A percentile compares a stretch with the other conserved stretches of the same genome.
Conservation (phyloP, 768 basidiomycete species). For the Lentinula sp. region DNA sequence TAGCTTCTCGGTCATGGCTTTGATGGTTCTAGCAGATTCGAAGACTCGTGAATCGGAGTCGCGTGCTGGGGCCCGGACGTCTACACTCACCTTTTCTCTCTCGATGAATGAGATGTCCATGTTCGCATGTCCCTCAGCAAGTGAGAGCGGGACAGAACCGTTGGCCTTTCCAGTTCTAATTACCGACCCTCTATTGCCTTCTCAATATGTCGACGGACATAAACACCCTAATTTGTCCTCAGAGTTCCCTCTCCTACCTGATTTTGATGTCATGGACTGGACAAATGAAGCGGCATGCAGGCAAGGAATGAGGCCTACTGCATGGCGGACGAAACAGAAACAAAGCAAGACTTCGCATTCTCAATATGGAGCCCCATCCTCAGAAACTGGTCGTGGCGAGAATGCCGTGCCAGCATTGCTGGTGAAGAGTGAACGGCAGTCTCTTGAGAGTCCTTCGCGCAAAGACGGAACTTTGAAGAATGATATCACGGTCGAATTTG, state of each 20-base stretch:
- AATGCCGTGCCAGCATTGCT: background rate
- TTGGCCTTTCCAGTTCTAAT: constrained; percentile 63
- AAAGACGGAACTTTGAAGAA: constrained; percentile 9
- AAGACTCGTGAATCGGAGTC: background rate
- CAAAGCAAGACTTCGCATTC: constrained; percentile 15
- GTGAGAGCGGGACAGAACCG: constrained; percentile 14
- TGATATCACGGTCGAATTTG: constrained; percentile 35
- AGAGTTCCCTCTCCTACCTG: constrained; percentile 34
- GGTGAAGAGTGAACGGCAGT: constrained; percentile 9
- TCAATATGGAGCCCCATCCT: constrained; percentile 11
- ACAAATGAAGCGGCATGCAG: constrained; percentile 34
- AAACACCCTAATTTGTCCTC: constrained; percentile 29
- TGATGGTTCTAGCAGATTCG: constrained; percentile 3
- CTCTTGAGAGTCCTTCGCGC: constrained; percentile 7
- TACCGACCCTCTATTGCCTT: constrained; percentile 59
- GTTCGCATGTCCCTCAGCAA: constrained; percentile 32
- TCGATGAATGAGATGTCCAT: constrained; percentile 49
- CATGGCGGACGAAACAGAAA: constrained; percentile 51
- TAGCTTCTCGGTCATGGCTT: constrained; percentile 19
- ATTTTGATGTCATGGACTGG: constrained; percentile 61
- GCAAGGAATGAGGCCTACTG: constrained; percentile 47
- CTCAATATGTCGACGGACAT: constrained; percentile 46
- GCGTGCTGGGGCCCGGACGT: background rate
- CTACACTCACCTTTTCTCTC: constrained; percentile 16
- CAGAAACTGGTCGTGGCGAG: background rate